Conservation (phyloP, 805 yeast genomes). For the Sungouiella thailandica region DNA sequence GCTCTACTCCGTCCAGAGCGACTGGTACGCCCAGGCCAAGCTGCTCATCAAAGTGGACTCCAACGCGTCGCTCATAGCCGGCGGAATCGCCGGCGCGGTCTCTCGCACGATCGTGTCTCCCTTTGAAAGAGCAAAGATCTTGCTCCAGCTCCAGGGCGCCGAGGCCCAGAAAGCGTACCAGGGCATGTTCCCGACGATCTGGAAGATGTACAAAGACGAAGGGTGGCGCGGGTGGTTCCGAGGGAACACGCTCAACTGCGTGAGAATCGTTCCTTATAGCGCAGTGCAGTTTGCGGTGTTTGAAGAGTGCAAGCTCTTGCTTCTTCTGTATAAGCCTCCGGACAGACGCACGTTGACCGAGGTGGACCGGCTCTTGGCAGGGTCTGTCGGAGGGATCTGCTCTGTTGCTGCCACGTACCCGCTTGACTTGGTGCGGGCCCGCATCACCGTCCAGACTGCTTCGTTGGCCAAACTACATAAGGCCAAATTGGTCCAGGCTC, state of each 20-base stretch:
- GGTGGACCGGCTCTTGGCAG: conserved; percentile 62
- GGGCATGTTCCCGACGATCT: conserved; percentile 75
- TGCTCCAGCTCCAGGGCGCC: conserved; percentile 81
- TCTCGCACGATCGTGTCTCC: conserved; percentile 94
- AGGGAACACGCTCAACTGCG: conserved; percentile 87
- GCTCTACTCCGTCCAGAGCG: no score
- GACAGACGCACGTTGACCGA: conserved; percentile 38
- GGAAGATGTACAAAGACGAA: conserved; percentile 80
- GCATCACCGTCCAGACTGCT: conserved; percentile 88
- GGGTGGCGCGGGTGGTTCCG: conserved; percentile 88
- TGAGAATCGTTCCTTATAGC: conserved; percentile 87
- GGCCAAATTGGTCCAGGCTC: conserved; percentile 51
- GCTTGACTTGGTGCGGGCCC: conserved; percentile 82
- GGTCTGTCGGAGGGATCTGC: conserved; percentile 74
- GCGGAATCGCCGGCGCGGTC: conserved; percentile 74
- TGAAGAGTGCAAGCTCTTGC: conserved; percentile 50
- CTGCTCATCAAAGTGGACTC: conserved; percentile 41
- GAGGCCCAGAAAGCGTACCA: conserved; percentile 44
- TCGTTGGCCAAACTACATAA: conserved; percentile 43
- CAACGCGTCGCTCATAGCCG: conserved; percentile 61
- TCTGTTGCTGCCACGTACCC: conserved; percentile 88
- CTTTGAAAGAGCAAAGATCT: conserved; percentile 87
- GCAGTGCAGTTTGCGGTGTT: conserved; percentile 91
- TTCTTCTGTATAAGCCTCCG: conserved; percentile 21
- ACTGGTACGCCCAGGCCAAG: conserved; percentile 10